Base-by-base conservation (phyloP, 495 filamentous ascomycete species). In the Hyaloscypha hepaticicola region DNA sequence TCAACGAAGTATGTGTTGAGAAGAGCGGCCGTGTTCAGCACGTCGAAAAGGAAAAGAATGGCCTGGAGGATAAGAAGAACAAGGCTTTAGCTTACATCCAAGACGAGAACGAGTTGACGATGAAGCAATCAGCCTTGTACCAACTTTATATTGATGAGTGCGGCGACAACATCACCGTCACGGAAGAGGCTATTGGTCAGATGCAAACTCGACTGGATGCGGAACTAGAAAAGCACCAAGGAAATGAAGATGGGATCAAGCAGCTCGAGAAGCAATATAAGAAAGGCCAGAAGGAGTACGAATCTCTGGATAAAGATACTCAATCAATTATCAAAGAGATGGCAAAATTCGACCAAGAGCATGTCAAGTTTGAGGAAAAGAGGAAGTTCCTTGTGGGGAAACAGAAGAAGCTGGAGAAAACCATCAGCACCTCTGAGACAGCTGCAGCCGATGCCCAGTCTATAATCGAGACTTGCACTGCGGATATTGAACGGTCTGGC, bases 361-460 rank as follows among this genome's bases (percentile, higher is more conserved):
- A 87, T 34, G 95, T 99, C 74, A 98, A 98, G 71, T 93, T 96
- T 69, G 95, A 98, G 61, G 95, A 98, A 75, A 98, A 97, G 81
- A 87, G 89, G 71, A 99, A 99, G 72, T 97, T 97, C 75, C 75
- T 99, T 62, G 77, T 80, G 2, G 87, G 86, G 63, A 99, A 98
- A 78, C 86, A 91, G 67, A 96, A 96, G 80, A 98, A 98, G 78
- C 82, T 97, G 12, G 93, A 99, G 69, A 98, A 97, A 75, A 79
- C 90, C 0, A 88, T 95, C 70, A 80, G 88, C 60, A 86, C 87
- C 60, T 75, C 80, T 19, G 81, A 84, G 60, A 77, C 70, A 25
- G 86, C 88, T 4, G 83, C 87, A 16, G 85, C 86, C 0, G 92
- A 97, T 70, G 88, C 91, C 21, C 82, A 86, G 29, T 87, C 90